Conservation (phyloP, 352 stramenopile genomes). For the Globisporangium paroecandrum region DNA sequence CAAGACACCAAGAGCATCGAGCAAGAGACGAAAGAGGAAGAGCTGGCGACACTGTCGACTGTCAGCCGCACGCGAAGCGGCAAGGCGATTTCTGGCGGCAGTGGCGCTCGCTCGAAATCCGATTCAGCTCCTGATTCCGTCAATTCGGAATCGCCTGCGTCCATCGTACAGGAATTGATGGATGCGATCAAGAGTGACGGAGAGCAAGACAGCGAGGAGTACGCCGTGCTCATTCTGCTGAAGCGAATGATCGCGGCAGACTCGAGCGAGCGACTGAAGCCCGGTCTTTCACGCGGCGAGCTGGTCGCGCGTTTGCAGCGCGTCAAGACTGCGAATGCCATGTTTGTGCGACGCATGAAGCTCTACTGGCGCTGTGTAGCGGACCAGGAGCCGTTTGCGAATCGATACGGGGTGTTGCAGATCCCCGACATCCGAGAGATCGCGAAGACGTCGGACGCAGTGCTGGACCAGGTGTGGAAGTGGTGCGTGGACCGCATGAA, state of each 20-base stretch:
- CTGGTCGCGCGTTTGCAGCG: conserved; percentile 36
- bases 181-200: conserved; percentile 26
- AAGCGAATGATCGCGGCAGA: conserved; percentile 53
- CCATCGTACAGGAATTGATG: conserved; percentile 30
- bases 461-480: conserved; percentile 77
- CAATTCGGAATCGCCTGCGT: not conserved
- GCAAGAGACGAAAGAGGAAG: conserved; percentile 4
- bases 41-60: not conserved
- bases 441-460: conserved; percentile 41
- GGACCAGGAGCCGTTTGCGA: conserved; percentile 25
- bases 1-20: conserved; percentile 8
- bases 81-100: conserved; percentile 17
- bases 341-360: conserved; percentile 83
- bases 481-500: conserved; percentile 85
- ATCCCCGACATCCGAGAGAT: conserved; percentile 58
- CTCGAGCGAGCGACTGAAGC: conserved; percentile 59
- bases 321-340: conserved; percentile 47
- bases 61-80: conserved; percentile 21
- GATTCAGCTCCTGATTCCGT: not conserved
- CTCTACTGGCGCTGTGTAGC: conserved; percentile 75
- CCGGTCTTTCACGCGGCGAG: conserved; percentile 30
- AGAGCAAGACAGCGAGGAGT: conserved; percentile 39
- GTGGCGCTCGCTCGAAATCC: not conserved
- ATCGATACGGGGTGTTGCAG: conserved; percentile 20
- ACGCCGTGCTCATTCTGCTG: conserved; percentile 49